phyloP scores from a whole-genome alignment of 805 yeast species.

The Metschnikowia noctiluminum region DNA sequence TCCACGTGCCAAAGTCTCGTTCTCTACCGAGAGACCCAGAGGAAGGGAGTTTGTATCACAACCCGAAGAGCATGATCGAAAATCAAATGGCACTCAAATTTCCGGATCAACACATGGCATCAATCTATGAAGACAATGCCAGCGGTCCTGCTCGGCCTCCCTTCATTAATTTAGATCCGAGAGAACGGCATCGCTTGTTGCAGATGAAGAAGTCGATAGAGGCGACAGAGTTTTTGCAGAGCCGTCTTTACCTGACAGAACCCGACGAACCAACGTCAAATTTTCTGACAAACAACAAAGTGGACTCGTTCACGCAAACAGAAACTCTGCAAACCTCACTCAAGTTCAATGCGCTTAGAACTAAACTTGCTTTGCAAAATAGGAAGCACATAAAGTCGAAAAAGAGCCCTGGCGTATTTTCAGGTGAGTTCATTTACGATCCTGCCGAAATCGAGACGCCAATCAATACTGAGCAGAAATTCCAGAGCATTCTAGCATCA shows the following conservation, averaged over 20 bases:
- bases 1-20: constrained; percentile 14
- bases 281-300: constrained; percentile 22
- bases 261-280: constrained; percentile 36
- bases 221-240: constrained; percentile 32
- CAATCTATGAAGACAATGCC: constrained; percentile 30
- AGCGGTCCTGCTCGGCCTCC: constrained; percentile 43
- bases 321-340: constrained; percentile 30
- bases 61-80: not conserved
- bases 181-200: constrained; percentile 40
- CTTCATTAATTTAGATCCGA: constrained; percentile 41
- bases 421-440: constrained; percentile 39
- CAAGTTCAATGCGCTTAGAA: constrained; percentile 22
- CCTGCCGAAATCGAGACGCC: constrained; percentile 4
- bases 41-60: not conserved
- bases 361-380: constrained; percentile 15
- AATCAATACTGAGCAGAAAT: constrained; percentile 7
- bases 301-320: constrained; percentile 43
- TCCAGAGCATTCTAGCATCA: constrained; percentile 35
- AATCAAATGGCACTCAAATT: constrained; percentile 15
- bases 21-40: constrained; percentile 15
- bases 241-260: constrained; percentile 36
- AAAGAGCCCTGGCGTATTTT: constrained; percentile 26
- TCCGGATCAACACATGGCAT: constrained; percentile 33
- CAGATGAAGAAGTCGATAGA: constrained; percentile 39
- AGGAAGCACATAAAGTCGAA: constrained; percentile 15